These are phyloP conservation scores for Elongisporangium anandrum DNA, from an alignment of 352 stramenopile genomes.

Conservation along the genomic window DNA sequence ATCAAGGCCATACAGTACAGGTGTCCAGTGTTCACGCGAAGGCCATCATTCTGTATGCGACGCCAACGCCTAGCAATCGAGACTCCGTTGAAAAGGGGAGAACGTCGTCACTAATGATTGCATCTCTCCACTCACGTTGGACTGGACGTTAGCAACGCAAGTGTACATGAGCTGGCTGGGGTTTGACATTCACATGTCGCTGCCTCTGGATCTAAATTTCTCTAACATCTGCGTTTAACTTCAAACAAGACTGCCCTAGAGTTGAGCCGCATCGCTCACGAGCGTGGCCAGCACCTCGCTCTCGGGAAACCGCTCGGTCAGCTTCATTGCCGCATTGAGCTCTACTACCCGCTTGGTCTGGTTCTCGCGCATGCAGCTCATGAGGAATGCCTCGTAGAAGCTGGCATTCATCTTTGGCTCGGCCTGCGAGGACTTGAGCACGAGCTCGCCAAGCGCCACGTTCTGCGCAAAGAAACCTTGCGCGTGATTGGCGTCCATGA, in stretches of 20 bases:
- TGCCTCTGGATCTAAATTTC: not conserved
- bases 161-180: too few species aligned
- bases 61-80: not conserved
- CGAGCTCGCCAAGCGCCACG: slow-evolving; percentile 21
- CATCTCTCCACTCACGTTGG: not conserved
- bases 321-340: slow-evolving; percentile 10
- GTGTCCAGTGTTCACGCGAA: not conserved
- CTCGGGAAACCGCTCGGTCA: slow-evolving; percentile 24
- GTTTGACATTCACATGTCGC: not conserved
- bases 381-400: slow-evolving; percentile 31
- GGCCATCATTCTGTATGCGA: not conserved
- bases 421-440: slow-evolving; percentile 16
- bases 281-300: slow-evolving; percentile 31
- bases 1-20: not conserved
- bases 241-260: not conserved
- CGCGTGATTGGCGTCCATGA: slow-evolving; percentile 30
- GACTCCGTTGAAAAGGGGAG: not conserved
- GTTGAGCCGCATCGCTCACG: slow-evolving; percentile 15
- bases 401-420: slow-evolving; percentile 22
- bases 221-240: not conserved
- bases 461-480: slow-evolving; percentile 26
- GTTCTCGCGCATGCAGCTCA: slow-evolving; percentile 32
- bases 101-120: not conserved
- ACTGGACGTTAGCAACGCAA: not conserved
- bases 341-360: slow-evolving; percentile 25